These are phyloP conservation scores for Hyaloperonospora brassicae DNA, from an alignment of 352 stramenopile species.

Conservation along the genomic window DNA sequence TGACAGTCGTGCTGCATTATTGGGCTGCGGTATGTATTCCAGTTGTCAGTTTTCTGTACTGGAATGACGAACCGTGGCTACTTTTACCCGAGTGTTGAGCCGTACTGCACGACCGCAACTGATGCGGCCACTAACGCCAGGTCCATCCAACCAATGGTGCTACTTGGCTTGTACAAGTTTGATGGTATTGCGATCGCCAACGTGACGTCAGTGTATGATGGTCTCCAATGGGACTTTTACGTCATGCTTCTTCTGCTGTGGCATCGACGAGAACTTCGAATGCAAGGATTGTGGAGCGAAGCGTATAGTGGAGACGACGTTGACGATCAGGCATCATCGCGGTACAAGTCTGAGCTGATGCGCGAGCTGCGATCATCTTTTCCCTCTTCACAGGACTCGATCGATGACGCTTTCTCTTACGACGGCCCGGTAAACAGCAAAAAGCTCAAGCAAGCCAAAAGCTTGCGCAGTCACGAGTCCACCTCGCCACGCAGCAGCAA, in stretches of 20 bases:
- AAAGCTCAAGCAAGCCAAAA: constrained; percentile 15
- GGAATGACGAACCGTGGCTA: constrained; percentile 41
- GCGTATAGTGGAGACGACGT: constrained; percentile 11
- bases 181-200: constrained; percentile 54
- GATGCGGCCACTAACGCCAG: constrained; percentile 39
- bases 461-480: constrained; percentile 9
- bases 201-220: constrained; percentile 48
- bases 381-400: constrained; percentile 62
- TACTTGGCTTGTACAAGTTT: constrained; percentile 85
- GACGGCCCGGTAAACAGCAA: constrained; percentile 14
- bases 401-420: constrained; percentile 58
- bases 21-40: constrained; percentile 65
- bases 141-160: constrained; percentile 65
- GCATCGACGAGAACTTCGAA: constrained; percentile 71
- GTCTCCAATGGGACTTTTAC: constrained; percentile 82
- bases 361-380: constrained; percentile 35
- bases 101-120: constrained; percentile 46
- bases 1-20: constrained; percentile 44
- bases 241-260: constrained; percentile 70
- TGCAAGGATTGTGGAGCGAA: constrained; percentile 70
- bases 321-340: constrained; percentile 26
- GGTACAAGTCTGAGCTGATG: constrained; percentile 40
- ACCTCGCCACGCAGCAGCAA: constrained; percentile 21
- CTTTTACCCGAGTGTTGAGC: constrained; percentile 75
- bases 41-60: constrained; percentile 79